phyloP scores from a whole-genome alignment of 1,284 basidiomycete genomes.

The Puccinia novopanici region DNA sequence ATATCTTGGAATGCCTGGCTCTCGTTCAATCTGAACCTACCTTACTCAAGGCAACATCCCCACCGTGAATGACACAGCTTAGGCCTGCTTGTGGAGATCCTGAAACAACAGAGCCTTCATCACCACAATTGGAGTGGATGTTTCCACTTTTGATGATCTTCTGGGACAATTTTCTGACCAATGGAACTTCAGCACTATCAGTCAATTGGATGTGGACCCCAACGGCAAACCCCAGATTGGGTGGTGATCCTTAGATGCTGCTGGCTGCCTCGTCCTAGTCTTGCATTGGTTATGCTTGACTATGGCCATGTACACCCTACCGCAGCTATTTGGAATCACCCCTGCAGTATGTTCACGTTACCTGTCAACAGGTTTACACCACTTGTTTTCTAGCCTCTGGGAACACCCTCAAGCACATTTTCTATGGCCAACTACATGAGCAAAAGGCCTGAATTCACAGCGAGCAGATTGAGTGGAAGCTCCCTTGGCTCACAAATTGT shows the following conservation, averaged over 20 bases:
- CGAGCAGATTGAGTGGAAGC: too few relatives aligned
- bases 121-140: constrained; percentile 64
- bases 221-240: constrained; percentile 56
- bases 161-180: constrained; percentile 58
- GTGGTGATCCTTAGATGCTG: constrained; percentile 62
- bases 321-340: constrained; percentile 61
- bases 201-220: neutral
- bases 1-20: neutral
- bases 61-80: neutral
- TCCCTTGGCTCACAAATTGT: too few relatives aligned
- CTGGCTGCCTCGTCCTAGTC: constrained; percentile 62
- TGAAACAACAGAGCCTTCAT: constrained; percentile 60
- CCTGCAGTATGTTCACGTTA: constrained; percentile 56
- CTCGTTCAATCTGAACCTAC: neutral
- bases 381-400: neutral
- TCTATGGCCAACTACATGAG: neutral
- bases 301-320: constrained; percentile 60
- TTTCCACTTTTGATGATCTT: constrained; percentile 60
- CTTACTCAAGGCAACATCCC: neutral
- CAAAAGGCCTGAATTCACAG: too few relatives aligned
- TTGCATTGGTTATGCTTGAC: constrained; percentile 63
- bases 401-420: neutral
- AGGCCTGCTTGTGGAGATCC: neutral
- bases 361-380: neutral
- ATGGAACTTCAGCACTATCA: constrained; percentile 58